Conservation (phyloP, 768 basidiomycete genomes). For the Gautieria morchelliformis region DNA sequence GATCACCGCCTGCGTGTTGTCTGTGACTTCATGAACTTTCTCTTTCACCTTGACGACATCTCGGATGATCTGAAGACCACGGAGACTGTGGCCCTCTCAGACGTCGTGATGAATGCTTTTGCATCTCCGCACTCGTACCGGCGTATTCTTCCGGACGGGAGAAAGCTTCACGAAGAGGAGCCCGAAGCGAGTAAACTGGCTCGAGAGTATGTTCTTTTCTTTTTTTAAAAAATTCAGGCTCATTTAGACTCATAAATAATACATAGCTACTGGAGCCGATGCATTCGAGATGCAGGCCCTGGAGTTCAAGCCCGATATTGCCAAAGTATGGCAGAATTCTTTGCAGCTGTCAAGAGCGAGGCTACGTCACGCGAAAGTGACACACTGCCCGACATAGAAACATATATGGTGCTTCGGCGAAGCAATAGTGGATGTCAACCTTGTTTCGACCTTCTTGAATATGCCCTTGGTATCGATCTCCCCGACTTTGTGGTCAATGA, state of each 20-base stretch:
- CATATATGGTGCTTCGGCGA: conserved; percentile 43
- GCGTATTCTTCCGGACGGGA: conserved; percentile 9
- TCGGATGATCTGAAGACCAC: conserved; percentile 6
- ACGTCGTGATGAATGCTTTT: conserved; percentile 22
- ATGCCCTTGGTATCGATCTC: conserved; percentile 39
- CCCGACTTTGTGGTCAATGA: conserved; percentile 45
- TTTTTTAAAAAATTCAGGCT: too few relatives aligned
- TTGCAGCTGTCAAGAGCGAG: conserved; percentile 32
- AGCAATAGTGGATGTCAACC: conserved; percentile 45
- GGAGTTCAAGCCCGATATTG: conserved; percentile 32
- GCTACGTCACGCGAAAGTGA: conserved; percentile 32
- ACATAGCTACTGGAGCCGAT: conserved; percentile 29
- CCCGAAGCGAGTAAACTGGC: conserved; percentile 20
- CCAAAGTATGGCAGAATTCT: conserved; percentile 31
- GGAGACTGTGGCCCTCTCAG: conserved; percentile 13
- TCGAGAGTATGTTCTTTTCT: conserved; percentile 22
- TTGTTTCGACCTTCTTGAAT: conserved; percentile 45
- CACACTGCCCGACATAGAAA: conserved; percentile 35
- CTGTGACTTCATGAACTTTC: conserved; percentile 53
- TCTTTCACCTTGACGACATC: conserved; percentile 25
- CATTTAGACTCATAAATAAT: too few relatives aligned
- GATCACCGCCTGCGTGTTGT: conserved; percentile 51
- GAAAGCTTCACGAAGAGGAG: conserved; percentile 20
- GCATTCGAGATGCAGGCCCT: conserved; percentile 27
- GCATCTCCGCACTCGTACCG: conserved; percentile 18